Conservation (phyloP, 306 rosid species). For the Canavalia gladiata region DNA sequence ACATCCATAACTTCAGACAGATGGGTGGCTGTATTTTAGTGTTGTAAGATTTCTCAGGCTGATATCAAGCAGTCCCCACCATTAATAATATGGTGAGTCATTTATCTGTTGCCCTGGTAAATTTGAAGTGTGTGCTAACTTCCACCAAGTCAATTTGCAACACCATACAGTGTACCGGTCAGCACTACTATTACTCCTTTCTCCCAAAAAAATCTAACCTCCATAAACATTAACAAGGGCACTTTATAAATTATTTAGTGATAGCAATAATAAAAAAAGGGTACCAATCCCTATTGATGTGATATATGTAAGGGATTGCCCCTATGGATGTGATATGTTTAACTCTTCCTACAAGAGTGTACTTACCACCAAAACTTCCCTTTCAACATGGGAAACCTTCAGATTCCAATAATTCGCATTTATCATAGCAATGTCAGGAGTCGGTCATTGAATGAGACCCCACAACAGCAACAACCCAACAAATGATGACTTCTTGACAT, state of each 20-base stretch:
- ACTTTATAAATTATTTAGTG: conserved; percentile 4
- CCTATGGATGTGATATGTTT: conserved; percentile 35
- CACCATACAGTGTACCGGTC: background rate
- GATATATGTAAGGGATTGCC: conserved; percentile 15
- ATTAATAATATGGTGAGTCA: conserved; percentile 36
- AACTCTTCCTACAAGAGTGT: conserved; percentile 38
- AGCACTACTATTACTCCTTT: background rate
- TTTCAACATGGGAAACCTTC: conserved; percentile 44
- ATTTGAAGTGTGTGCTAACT: conserved; percentile 46
- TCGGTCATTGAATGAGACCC: conserved; percentile 55
- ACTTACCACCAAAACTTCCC: conserved; percentile 41
- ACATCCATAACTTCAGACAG: conserved; percentile 51
- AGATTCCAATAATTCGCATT: conserved; percentile 50
- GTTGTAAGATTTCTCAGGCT: conserved; percentile 26
- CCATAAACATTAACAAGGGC: conserved; percentile 1
- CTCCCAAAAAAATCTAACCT: conserved; percentile 3
- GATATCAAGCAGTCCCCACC: conserved; percentile 50
- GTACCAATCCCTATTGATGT: conserved; percentile 33
- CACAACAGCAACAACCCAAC: conserved; percentile 57
- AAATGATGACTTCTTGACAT: conserved; percentile 43
- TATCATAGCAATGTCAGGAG: conserved; percentile 46
- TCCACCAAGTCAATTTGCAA: conserved; percentile 44
- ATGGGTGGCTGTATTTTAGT: conserved; percentile 43
- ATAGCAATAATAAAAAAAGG: conserved; percentile 28
- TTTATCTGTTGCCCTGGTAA: conserved; percentile 42